phyloP scores from a whole-genome alignment of 2,329 filamentous ascomycete genomes.

The Aspergillus sp. region DNA sequence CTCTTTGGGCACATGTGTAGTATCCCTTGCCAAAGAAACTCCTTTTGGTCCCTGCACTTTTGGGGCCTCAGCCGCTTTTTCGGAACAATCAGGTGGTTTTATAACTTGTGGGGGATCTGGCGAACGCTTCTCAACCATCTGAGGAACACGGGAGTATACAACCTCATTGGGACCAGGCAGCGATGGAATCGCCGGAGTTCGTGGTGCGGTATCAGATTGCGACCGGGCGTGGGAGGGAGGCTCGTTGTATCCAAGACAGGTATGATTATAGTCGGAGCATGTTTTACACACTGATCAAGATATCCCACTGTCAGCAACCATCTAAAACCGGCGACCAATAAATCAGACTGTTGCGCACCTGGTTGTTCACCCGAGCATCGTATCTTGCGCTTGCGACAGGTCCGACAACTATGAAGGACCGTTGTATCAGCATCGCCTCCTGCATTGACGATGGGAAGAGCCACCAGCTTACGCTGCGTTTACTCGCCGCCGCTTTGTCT shows the following conservation, averaged over 20 bases:
- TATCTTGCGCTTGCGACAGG: constrained; percentile 72
- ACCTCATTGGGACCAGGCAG: constrained; percentile 13
- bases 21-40: not conserved
- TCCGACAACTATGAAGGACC: constrained; percentile 54
- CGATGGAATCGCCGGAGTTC: constrained; percentile 13
- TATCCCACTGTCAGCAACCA: constrained; percentile 4
- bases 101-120: constrained; percentile 15
- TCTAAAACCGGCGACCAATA: not conserved
- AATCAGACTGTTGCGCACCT: constrained; percentile 21
- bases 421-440: no score
- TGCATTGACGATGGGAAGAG: no score
- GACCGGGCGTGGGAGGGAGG: constrained; percentile 27
- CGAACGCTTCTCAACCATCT: constrained; percentile 21
- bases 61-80: constrained; percentile 12
- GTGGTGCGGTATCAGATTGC: constrained; percentile 24
- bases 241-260: constrained; percentile 64
- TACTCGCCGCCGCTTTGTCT: constrained; percentile 72
- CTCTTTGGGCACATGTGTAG: constrained; percentile 12
- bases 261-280: constrained; percentile 66
- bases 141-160: constrained; percentile 7
- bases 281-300: constrained; percentile 55
- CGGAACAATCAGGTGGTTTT: constrained; percentile 6
- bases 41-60: constrained; percentile 12
- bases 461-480: constrained; percentile 62
- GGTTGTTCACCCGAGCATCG: constrained; percentile 70